phyloP scores from a whole-genome alignment of 495 filamentous ascomycete species.

The Pyrenula massariospora region DNA sequence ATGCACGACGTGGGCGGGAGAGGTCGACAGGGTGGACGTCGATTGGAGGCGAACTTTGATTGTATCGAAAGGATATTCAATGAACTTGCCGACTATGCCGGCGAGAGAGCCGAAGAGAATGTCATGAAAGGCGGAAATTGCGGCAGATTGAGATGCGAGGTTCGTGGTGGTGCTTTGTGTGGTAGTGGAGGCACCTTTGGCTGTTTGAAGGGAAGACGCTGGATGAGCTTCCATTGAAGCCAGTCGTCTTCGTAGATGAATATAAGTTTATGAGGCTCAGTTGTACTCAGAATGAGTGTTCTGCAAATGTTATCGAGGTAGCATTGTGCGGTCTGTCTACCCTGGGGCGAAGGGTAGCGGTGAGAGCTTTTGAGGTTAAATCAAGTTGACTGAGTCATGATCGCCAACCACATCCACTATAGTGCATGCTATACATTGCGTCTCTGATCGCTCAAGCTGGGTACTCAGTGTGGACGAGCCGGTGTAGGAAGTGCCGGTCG shows the following conservation, averaged over 20 bases:
- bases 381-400: no score
- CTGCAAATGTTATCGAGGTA: neutral
- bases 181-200: slow-evolving; percentile 25
- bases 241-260: neutral
- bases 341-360: neutral
- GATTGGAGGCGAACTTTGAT: slow-evolving; percentile 70
- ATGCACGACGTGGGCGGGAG: neutral
- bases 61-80: slow-evolving; percentile 98
- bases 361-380: no score
- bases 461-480: no score
- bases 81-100: slow-evolving; percentile 84
- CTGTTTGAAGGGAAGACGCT: slow-evolving; percentile 10
- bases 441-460: no score
- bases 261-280: slow-evolving; percentile 2
- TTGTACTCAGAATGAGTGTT: slow-evolving; percentile 9
- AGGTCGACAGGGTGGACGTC: neutral
- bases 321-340: neutral
- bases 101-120: slow-evolving; percentile 73
- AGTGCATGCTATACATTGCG: no score
- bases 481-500: no score
- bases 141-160: slow-evolving; percentile 35
- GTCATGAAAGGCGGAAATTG: slow-evolving; percentile 64
- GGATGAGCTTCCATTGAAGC: slow-evolving; percentile 31
- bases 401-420: no score
- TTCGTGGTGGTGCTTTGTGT: slow-evolving; percentile 30